Conservation (phyloP, 768 basidiomycete genomes). For the Hericium coralloides region DNA sequence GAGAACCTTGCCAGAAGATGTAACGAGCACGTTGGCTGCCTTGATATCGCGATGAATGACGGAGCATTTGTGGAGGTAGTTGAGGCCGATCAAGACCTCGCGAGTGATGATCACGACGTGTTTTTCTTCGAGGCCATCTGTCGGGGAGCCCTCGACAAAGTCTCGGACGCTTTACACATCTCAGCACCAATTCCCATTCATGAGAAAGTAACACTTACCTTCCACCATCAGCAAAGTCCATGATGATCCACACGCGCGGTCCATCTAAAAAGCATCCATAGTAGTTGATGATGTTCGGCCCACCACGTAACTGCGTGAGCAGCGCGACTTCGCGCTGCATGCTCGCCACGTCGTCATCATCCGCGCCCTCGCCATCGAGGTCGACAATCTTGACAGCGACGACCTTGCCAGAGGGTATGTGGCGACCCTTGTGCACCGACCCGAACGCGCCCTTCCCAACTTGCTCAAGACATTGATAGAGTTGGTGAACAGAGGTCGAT, state of each 20-base stretch:
- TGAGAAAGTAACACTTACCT: conserved; percentile 22
- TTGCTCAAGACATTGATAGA: conserved; percentile 83
- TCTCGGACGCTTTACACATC: conserved; percentile 52
- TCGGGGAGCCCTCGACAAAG: conserved; percentile 80
- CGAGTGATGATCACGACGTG: conserved; percentile 82
- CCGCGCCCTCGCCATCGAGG: conserved; percentile 70
- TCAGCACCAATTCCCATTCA: background rate
- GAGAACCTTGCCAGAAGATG: conserved; percentile 81
- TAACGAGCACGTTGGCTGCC: conserved; percentile 92
- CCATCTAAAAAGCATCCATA: conserved; percentile 96
- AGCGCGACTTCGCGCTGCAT: conserved; percentile 96
- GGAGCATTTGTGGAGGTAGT: conserved; percentile 85
- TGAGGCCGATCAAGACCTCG: conserved; percentile 81
- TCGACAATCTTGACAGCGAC: conserved; percentile 99
- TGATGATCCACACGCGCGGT: conserved; percentile 96
- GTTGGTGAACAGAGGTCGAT: conserved; percentile 56
- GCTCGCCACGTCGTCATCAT: conserved; percentile 86
- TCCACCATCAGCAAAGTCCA: conserved; percentile 96
- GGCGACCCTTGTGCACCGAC: conserved; percentile 86
- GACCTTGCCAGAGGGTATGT: conserved; percentile 76
- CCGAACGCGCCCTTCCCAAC: conserved; percentile 95
- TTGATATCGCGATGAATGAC: conserved; percentile 98
- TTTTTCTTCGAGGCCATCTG: conserved; percentile 76
- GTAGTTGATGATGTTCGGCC: conserved; percentile 89
- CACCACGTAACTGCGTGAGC: conserved; percentile 81